Conservation (phyloP, 768 basidiomycete species). For the Daedaleopsis sinensis region DNA sequence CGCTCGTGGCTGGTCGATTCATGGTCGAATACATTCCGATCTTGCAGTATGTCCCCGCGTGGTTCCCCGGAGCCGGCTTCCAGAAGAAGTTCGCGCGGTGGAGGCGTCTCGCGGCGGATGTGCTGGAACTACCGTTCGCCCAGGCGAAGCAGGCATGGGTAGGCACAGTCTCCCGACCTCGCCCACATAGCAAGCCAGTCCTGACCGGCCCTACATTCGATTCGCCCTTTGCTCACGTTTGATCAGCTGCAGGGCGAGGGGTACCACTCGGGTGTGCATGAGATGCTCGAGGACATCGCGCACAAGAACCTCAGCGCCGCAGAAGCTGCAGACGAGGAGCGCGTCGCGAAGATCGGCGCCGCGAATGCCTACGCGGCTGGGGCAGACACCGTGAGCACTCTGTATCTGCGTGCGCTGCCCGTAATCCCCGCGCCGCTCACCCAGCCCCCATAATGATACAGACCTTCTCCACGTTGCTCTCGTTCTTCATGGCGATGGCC, state of each 20-base stretch:
- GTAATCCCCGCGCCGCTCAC: too few relatives aligned
- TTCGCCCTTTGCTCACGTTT: too few relatives aligned
- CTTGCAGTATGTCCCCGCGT: constrained; percentile 7
- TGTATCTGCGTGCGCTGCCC: too few relatives aligned
- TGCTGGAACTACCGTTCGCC: background rate
- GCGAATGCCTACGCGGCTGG: constrained; percentile 1
- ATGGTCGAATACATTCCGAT: constrained; percentile 4
- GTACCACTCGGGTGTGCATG: background rate
- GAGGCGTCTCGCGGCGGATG: background rate
- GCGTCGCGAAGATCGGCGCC: constrained; percentile 1
- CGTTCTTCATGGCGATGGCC: constrained; percentile 15
- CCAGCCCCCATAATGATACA: background rate
- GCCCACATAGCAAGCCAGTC: too few relatives aligned
- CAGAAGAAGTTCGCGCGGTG: constrained; percentile 1
- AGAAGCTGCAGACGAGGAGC: constrained; percentile 1
- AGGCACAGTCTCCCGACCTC: too few relatives aligned
- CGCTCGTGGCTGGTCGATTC: constrained; percentile 1
- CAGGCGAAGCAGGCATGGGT: constrained; percentile 1
- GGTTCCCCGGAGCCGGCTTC: constrained; percentile 10
- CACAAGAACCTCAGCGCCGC: background rate
- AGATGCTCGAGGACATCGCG: constrained; percentile 3
- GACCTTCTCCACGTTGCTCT: constrained; percentile 3
- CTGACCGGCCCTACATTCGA: too few relatives aligned
- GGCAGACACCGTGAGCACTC: background rate
- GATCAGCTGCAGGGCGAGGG: background rate